Evolutionary conservation across 1,284 basidiomycete species (phyloP), one percentile per base, ranked within the genome.

Genomic region (Sporisorium iseilematis-ciliati): DNA sequence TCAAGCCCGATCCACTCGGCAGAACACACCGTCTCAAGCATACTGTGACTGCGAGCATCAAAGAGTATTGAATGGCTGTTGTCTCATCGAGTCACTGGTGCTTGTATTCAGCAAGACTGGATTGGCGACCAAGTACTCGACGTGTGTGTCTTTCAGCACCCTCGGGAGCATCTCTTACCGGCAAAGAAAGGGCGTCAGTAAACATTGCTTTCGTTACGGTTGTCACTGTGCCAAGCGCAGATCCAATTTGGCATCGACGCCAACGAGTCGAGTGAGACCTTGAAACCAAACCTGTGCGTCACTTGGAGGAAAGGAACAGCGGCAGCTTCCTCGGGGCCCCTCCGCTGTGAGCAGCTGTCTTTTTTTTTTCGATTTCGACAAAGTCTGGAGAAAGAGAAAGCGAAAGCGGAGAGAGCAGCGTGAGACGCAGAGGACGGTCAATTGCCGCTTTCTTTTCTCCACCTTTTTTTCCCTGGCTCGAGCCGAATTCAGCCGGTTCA

Each of bases 401-500:
- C 29, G 29, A 4, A 8, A 8, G 29, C 5, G 8, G 29, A 29
- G n/a, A 33, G 23, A 46, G 38, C n/a, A 35, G 46, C 29, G n/a
- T 7, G 42, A 51, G n/a, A 18, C 20, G 10, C 21, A 35, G n/a
- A 43, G 20, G 12, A 54, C 52, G 52, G 52, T 54, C 31, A 8
- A n/a, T 40, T 59, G 63, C 51, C 56, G 63, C 63, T 53, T 46
- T 29, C 10, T 18, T 57, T 40, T 61, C 59, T 61, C 59, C 35
- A 46, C 59, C 35, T 54, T 53, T 60, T 53, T 33, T 46, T 45
- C 8, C 14, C n/a, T 52, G 10, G 29, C 31, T 46, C 25, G 46
- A 70, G 57, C 67, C 67, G 67, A 70, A 57, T 70, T 57, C 62
- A 61, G 57, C 62, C 68, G 62, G 67, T 41, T 45, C 57, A 52